Evolutionary conservation across 148 eudicot genomes (phyloP), one percentile per base, ranked within the genome.

Genomic region (Simmondsia chinensis): DNA sequence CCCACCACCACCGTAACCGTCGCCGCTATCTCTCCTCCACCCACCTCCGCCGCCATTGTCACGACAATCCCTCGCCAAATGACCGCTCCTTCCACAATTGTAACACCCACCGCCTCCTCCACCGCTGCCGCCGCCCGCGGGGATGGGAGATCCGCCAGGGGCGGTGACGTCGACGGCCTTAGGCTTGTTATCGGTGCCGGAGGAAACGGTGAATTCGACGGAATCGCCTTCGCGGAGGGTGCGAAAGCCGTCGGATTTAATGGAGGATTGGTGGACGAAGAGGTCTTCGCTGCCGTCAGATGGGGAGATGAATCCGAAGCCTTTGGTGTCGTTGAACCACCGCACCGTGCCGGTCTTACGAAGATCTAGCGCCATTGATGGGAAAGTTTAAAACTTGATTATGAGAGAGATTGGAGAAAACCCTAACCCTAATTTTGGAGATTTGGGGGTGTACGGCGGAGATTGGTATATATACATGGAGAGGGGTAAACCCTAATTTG

Each of bases 301-400:
- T 14, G 82, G 84, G 3, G 79, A 54, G 2, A 82, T 62, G 67
- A 82, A 82, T 0, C 91, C 84, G 58, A 77, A 82, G 1, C 85
- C 84, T 48, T 74, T 77, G 39, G 74, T 69, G 4, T 72, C 84
- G 42, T 73, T 77, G 74, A 82, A 82, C 69, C 91, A 82, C 50
- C 66, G 77, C 40, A 81, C 84, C 0, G 72, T 65, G 6, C 89
- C 89, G n/a, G n/a, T n/a, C n/a, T n/a, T n/a, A n/a, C n/a, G n/a
- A n/a, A n/a, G n/a, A n/a, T n/a, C n/a, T n/a, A n/a, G n/a, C n/a
- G n/a, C n/a, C n/a, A n/a, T n/a, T n/a, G n/a, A n/a, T n/a, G n/a
- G n/a, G n/a, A n/a, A n/a, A n/a, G n/a, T n/a, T n/a, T n/a, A n/a
- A n/a, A n/a, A n/a, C n/a, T n/a, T n/a, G n/a, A n/a, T n/a, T n/a